phyloP scores from a whole-genome alignment of 208 protist species.

The Crithidia brevicula region DNA sequence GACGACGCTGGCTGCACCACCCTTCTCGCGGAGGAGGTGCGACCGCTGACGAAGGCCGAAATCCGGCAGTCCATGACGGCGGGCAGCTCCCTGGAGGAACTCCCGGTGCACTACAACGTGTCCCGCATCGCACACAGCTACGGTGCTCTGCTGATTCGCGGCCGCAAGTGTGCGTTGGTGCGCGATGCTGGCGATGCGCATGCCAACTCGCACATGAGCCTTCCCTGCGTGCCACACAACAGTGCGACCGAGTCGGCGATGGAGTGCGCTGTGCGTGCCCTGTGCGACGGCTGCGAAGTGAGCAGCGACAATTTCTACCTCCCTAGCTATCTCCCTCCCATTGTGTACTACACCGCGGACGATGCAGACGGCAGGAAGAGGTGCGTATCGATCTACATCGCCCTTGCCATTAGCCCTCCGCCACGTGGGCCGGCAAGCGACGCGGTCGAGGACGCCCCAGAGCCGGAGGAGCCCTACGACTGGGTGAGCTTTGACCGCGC shows the following conservation, averaged over 20 bases:
- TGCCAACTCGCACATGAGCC: conserved; percentile 20
- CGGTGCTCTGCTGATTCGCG: conserved; percentile 77
- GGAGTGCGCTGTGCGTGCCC: conserved; percentile 72
- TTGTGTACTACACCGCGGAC: conserved; percentile 53
- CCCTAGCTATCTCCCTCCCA: conserved; percentile 64
- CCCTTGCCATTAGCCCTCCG: conserved; percentile 64
- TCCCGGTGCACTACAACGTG: conserved; percentile 58
- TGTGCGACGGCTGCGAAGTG: conserved; percentile 80
- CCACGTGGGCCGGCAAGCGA: conserved; percentile 59
- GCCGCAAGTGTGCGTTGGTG: conserved; percentile 84
- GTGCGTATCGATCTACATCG: conserved; percentile 68
- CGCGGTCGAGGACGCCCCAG: conserved; percentile 53
- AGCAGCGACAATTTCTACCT: conserved; percentile 87
- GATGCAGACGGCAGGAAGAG: background rate
- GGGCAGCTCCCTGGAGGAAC: conserved; percentile 46
- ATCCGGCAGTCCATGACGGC: conserved; percentile 67
- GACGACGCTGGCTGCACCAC: conserved; percentile 52
- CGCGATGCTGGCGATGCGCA: conserved; percentile 20
- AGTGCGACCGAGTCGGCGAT: conserved; percentile 43
- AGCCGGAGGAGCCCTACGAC: conserved; percentile 77
- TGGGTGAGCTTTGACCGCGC: conserved; percentile 71
- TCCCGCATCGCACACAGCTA: conserved; percentile 63
- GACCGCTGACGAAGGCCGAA: conserved; percentile 56
- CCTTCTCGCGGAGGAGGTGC: conserved; percentile 45
- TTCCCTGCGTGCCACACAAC: conserved; percentile 50